Evolutionary conservation across 495 filamentous ascomycete species (phyloP).

Genomic region (Tuber melanosporum): DNA sequence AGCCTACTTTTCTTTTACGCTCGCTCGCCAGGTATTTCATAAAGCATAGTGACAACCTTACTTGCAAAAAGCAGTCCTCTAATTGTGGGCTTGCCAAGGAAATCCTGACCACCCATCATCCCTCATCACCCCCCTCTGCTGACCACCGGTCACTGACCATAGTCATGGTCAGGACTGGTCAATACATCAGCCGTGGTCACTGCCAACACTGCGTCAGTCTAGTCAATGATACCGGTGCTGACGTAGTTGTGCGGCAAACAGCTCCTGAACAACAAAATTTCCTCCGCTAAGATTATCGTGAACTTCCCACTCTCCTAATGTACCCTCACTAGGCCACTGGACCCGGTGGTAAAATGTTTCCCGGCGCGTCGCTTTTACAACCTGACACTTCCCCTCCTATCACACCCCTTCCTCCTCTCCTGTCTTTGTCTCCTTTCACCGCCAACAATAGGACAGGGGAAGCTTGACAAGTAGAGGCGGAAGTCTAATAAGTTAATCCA

Average conservation of each 20-base stretch:
- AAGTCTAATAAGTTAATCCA: not conserved
- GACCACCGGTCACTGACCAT: too few relatives aligned
- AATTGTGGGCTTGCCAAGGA: too few relatives aligned
- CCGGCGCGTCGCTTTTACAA: not conserved
- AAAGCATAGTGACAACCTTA: too few relatives aligned
- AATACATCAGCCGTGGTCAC: too few relatives aligned
- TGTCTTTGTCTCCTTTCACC: not conserved
- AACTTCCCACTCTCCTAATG: not conserved
- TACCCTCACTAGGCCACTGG: not conserved
- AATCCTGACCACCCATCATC: too few relatives aligned
- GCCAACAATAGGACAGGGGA: not conserved
- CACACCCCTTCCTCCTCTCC: not conserved
- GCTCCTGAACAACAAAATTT: not conserved
- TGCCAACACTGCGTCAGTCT: too few relatives aligned
- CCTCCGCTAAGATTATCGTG: not conserved
- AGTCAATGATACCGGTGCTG: not conserved
- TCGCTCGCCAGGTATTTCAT: too few relatives aligned
- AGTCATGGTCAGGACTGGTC: too few relatives aligned
- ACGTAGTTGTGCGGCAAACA: constrained; percentile 2
- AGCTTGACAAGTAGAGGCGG: not conserved
- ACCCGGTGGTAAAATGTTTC: not conserved
- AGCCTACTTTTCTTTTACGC: too few relatives aligned
- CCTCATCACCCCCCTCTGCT: too few relatives aligned
- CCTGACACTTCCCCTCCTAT: not conserved
- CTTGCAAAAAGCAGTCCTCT: too few relatives aligned